Conservation (phyloP, 1,284 basidiomycete genomes). For the Cutaneotrichosporon mucoides region DNA sequence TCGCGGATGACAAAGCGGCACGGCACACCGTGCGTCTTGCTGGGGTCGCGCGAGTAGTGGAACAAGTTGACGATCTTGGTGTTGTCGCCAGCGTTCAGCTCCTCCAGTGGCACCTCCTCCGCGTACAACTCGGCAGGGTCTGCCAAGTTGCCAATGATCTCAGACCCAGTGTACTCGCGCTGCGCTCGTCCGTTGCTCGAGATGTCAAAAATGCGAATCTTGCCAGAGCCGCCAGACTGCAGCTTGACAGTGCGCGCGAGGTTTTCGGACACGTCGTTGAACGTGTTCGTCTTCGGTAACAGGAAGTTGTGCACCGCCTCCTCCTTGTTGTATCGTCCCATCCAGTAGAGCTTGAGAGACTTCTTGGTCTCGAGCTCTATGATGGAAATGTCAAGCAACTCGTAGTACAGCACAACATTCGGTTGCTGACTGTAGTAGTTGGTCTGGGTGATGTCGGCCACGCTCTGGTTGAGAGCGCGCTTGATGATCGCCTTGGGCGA, state of each 20-base stretch:
- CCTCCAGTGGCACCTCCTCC: constrained; percentile 91
- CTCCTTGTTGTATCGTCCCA: constrained; percentile 94
- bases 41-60: constrained; percentile 93
- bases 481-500: constrained; percentile 87
- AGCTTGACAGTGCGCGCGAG: constrained; percentile 79
- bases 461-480: constrained; percentile 88
- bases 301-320: constrained; percentile 88
- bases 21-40: constrained; percentile 90
- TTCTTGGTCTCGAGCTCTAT: constrained; percentile 99
- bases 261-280: constrained; percentile 85
- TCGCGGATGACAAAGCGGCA: constrained; percentile 87
- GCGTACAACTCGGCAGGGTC: constrained; percentile 93
- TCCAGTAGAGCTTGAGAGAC: constrained; percentile 93
- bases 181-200: constrained; percentile 77
- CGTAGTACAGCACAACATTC: constrained; percentile 89
- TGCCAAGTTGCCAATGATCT: constrained; percentile 96
- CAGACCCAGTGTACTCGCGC: constrained; percentile 84
- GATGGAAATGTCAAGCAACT: constrained; percentile 94
- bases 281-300: constrained; percentile 90
- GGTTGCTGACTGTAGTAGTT: constrained; percentile 71
- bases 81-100: constrained; percentile 80
- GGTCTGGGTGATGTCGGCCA: constrained; percentile 93
- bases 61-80: constrained; percentile 96
- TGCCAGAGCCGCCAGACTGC: constrained; percentile 69
- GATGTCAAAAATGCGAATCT: constrained; percentile 94